Evolutionary conservation across 2,329 filamentous ascomycete genomes (phyloP).

Genomic region (Verticillium dahliae): DNA sequence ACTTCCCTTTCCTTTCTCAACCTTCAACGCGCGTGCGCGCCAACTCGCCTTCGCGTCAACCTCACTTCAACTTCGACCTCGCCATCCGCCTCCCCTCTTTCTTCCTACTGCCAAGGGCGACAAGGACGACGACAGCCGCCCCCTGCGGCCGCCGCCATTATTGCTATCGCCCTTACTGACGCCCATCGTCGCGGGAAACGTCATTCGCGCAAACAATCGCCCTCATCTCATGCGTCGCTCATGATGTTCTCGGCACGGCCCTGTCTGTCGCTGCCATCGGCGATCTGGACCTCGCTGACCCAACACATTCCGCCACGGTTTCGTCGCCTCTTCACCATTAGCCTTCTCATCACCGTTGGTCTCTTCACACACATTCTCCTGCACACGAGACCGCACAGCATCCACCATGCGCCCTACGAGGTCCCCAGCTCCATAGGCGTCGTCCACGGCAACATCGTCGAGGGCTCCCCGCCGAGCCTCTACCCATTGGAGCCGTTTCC

Average conservation of each 20-base stretch:
- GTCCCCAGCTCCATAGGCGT: conserved; percentile 5
- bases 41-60: neutral
- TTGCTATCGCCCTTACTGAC: neutral
- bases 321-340: conserved; percentile 3
- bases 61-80: neutral
- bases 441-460: conserved; percentile 8
- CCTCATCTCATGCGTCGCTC: neutral
- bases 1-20: neutral
- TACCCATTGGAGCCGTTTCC: conserved; percentile 17
- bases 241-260: neutral
- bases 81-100: neutral
- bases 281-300: conserved; percentile 2
- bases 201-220: neutral
- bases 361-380: conserved; percentile 1
- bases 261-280: neutral
- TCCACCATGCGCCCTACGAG: conserved; percentile 8
- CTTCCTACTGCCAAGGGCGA: neutral
- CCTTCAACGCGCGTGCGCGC: neutral
- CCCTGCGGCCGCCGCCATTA: too few relatives aligned
- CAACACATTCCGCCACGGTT: conserved; percentile 4
- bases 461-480: neutral
- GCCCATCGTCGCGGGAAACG: neutral
- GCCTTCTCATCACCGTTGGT: conserved; percentile 2
- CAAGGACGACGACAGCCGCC: too few relatives aligned
- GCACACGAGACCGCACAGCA: neutral